These are phyloP conservation scores for Tribonema minus DNA, from an alignment of 108 stramenopile species.

Conservation along the genomic window DNA sequence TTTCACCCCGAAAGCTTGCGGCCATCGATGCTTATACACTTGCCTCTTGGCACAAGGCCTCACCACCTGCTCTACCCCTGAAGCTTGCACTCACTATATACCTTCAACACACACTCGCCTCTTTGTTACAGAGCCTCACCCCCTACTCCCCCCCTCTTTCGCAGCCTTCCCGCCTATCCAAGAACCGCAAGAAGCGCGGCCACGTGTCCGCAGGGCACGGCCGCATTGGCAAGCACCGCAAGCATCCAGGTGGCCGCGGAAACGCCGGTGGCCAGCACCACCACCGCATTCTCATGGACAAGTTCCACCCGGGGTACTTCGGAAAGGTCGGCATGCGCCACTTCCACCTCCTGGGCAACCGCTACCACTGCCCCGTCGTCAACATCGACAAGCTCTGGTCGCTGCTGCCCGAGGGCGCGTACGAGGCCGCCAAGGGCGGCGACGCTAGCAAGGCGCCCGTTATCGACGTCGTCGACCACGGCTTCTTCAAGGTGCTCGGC, in stretches of 20 bases:
- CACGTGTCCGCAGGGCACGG: conserved; percentile 98
- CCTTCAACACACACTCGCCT: no score
- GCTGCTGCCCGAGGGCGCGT: conserved; percentile 86
- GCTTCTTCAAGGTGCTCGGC: conserved; percentile 99
- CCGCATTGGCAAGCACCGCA: conserved; percentile 98
- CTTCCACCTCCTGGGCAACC: conserved; percentile 89
- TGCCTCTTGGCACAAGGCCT: no score
- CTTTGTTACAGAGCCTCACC: no score
- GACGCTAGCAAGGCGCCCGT: conserved; percentile 91
- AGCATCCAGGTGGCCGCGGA: conserved; percentile 99
- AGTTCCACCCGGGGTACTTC: conserved; percentile 99
- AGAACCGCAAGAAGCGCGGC: conserved; percentile 98
- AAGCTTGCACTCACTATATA: no score
- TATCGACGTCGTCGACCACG: conserved; percentile 84
- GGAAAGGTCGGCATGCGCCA: conserved; percentile 99
- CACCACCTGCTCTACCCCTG: no score
- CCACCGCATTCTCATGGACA: conserved; percentile 96
- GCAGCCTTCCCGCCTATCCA: conserved; percentile 82
- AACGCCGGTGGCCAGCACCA: conserved; percentile 99
- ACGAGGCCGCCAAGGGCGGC: conserved; percentile 84
- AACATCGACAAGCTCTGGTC: conserved; percentile 98
- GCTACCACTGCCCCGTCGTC: conserved; percentile 81
- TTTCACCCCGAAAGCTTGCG: no score
- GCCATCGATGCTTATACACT: no score
- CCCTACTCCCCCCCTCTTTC: no score